A percentile compares a stretch with the other conserved stretches of the same genome.
Evolutionary conservation across 805 yeast genomes (phyloP).

Genomic region (Cyberlindnera suaveolens): DNA sequence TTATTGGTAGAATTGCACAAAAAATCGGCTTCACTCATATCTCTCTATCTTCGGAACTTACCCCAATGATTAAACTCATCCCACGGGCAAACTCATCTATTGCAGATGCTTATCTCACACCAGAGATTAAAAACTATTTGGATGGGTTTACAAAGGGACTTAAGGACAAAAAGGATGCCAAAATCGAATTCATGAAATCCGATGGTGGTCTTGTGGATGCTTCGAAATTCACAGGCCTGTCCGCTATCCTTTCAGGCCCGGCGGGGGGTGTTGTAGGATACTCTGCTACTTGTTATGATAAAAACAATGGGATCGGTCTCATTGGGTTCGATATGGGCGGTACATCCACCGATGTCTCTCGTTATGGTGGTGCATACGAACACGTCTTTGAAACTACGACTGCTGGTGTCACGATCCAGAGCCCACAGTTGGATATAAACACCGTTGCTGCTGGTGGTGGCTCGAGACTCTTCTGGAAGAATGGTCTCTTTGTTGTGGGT

Average conservation of each 20-base stretch:
- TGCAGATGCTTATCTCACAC: slow-evolving; percentile 81
- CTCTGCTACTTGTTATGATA: slow-evolving; percentile 71
- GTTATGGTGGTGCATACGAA: slow-evolving; percentile 62
- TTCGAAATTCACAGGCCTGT: slow-evolving; percentile 74
- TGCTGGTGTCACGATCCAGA: slow-evolving; percentile 77
- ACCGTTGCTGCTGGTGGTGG: slow-evolving; percentile 89
- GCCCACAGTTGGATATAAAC: slow-evolving; percentile 77
- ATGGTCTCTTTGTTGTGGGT: slow-evolving; percentile 74
- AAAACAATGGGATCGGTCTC: slow-evolving; percentile 49
- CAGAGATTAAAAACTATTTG: slow-evolving; percentile 64
- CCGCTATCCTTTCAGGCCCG: slow-evolving; percentile 90
- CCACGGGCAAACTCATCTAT: slow-evolving; percentile 72
- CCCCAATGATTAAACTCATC: slow-evolving; percentile 76
- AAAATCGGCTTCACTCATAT: slow-evolving; percentile 64
- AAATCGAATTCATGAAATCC: slow-evolving; percentile 86
- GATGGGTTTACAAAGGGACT: slow-evolving; percentile 58
- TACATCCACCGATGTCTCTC: slow-evolving; percentile 79
- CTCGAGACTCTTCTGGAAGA: slow-evolving; percentile 57
- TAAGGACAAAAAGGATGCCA: slow-evolving; percentile 35
- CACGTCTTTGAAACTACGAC: slow-evolving; percentile 80
- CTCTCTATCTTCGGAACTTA: slow-evolving; percentile 59
- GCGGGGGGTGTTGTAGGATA: slow-evolving; percentile 98
- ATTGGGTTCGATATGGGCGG: slow-evolving; percentile 92
- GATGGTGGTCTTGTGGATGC: slow-evolving; percentile 94
- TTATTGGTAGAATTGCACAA: slow-evolving; percentile 53